Evolutionary conservation across 169 alveolate species (phyloP).

Genomic region (Plasmodium vivax): DNA sequence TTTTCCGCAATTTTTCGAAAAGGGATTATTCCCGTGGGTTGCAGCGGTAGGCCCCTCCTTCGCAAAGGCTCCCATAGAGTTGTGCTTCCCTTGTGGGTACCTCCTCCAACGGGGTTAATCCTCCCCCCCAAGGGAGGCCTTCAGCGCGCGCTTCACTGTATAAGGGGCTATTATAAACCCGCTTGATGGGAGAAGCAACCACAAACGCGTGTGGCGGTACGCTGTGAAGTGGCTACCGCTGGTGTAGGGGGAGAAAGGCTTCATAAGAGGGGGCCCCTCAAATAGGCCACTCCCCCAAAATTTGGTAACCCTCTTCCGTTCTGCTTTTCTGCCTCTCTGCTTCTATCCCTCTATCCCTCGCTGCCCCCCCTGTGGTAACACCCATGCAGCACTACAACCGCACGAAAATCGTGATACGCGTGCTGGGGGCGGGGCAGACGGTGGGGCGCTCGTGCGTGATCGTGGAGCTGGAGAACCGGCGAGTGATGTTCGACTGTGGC

Average conservation of each 20-base stretch:
- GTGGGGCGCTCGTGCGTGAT: constrained; percentile 98
- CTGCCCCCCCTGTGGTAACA: background rate
- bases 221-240: background rate
- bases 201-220: background rate
- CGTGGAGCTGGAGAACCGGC: constrained; percentile 92
- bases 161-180: background rate
- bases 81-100: background rate
- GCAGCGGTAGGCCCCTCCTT: background rate
- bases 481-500: constrained; percentile 98
- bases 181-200: background rate
- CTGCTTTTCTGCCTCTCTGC: no score
- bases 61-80: background rate
- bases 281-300: background rate
- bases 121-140: background rate
- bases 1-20: background rate
- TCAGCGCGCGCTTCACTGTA: background rate
- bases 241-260: background rate
- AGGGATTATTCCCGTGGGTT: background rate
- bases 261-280: background rate
- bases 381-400: constrained; percentile 20
- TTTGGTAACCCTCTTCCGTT: background rate
- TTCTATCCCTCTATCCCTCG: no score
- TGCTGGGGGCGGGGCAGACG: constrained; percentile 99
- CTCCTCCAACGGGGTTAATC: background rate
- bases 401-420: constrained; percentile 78